Evolutionary conservation across 495 filamentous ascomycete species (phyloP).

Genomic region (Penicillium cinerascens): DNA sequence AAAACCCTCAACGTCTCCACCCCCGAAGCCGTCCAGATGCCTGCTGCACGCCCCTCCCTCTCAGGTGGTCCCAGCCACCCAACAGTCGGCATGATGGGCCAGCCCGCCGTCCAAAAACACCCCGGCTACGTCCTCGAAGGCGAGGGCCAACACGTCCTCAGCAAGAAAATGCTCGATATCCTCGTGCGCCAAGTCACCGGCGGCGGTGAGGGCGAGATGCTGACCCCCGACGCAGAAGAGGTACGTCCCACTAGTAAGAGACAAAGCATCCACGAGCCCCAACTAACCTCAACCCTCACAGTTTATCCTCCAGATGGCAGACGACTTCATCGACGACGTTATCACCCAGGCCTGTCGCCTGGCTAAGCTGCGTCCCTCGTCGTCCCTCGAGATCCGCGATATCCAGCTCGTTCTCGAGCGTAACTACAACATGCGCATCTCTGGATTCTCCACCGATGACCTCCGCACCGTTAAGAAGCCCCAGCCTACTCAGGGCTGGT

Average conservation of each 20-base stretch:
- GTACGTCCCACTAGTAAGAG: conserved; percentile 43
- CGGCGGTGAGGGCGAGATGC: conserved; percentile 62
- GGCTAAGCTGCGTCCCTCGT: conserved; percentile 86
- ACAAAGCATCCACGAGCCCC: neutral
- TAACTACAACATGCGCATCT: conserved; percentile 96
- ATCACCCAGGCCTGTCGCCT: conserved; percentile 82
- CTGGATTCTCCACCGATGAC: conserved; percentile 91
- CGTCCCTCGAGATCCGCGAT: conserved; percentile 86
- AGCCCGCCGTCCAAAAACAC: conserved; percentile 78
- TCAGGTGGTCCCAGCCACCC: conserved; percentile 69
- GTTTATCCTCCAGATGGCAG: conserved; percentile 84
- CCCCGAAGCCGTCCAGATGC: conserved; percentile 68
- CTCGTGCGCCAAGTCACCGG: conserved; percentile 91
- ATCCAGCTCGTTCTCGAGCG: conserved; percentile 93
- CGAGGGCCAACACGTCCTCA: conserved; percentile 82
- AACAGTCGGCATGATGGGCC: conserved; percentile 73
- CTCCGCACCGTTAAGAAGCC: conserved; percentile 90
- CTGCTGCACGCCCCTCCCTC: conserved; percentile 70
- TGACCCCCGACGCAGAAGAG: conserved; percentile 93
- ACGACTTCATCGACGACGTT: conserved; percentile 91
- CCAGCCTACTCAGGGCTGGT: conserved; percentile 80
- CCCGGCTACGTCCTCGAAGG: conserved; percentile 81
- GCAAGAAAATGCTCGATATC: conserved; percentile 95
- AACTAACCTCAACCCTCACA: conserved; percentile 39
- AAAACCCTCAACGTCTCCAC: conserved; percentile 68